Percentiles rank a stretch among this genome's conserved stretches.
phyloP scores from a whole-genome alignment of 257 asterid genomes.

The Penstemon barbatus region DNA sequence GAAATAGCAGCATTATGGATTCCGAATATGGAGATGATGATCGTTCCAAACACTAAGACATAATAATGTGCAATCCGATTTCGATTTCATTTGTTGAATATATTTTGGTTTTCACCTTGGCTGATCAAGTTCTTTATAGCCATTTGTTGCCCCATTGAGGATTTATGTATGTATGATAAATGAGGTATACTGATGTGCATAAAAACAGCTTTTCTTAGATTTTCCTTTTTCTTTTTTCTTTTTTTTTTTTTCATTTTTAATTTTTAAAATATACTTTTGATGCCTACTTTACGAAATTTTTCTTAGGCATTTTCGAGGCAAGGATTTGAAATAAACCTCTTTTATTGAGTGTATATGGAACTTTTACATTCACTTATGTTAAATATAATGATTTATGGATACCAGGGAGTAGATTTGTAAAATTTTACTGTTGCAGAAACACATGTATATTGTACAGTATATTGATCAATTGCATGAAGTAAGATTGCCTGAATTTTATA shows the following conservation, averaged over 20 bases:
- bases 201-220: constrained; percentile 8
- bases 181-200: constrained; percentile 27
- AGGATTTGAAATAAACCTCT: too few species aligned
- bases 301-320: too few species aligned
- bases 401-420: too few species aligned
- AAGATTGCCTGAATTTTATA: too few species aligned
- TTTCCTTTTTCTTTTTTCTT: not conserved
- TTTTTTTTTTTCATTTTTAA: not conserved
- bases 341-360: too few species aligned
- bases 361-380: too few species aligned
- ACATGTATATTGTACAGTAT: too few species aligned
- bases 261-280: too few species aligned
- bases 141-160: constrained; percentile 21
- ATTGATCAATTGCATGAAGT: too few species aligned
- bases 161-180: constrained; percentile 24
- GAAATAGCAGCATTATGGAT: constrained; percentile 17
- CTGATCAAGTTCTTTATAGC: constrained; percentile 22
- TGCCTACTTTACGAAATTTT: too few species aligned
- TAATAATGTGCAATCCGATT: not conserved
- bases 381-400: too few species aligned
- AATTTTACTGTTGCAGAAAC: too few species aligned
- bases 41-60: not conserved
- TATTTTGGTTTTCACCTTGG: constrained; percentile 23
- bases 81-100: constrained; percentile 2
- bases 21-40: constrained; percentile 11